Conservation (phyloP, 331 rosid genomes). For the Phaseolus coccineus region DNA sequence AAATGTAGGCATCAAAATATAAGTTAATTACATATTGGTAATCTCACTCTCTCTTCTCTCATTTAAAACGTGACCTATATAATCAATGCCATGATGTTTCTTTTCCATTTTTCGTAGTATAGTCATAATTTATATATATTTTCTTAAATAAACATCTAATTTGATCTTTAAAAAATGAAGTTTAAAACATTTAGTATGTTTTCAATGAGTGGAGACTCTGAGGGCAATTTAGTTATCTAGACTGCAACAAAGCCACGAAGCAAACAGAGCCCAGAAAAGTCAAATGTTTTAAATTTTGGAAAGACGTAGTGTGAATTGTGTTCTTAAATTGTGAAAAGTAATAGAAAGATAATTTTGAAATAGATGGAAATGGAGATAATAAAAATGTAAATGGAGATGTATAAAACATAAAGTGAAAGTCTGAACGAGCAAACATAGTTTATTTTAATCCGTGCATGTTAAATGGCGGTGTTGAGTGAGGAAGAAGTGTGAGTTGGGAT, state of each 20-base stretch:
- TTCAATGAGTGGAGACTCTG: too few relatives aligned
- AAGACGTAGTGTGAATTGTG: background rate
- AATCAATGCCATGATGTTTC: background rate
- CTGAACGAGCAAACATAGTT: background rate
- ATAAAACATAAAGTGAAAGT: background rate
- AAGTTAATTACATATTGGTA: background rate
- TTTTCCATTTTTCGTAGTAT: background rate
- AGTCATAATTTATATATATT: too few relatives aligned
- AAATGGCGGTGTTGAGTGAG: slow-evolving; percentile 41
- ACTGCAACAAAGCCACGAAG: background rate
- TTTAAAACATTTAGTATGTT: background rate
- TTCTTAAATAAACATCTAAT: background rate
- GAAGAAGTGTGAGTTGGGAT: slow-evolving; percentile 34
- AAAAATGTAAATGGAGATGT: background rate
- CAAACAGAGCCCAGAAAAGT: background rate
- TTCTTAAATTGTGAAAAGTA: background rate
- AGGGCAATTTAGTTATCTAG: background rate
- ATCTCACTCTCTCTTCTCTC: background rate
- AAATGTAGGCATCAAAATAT: background rate
- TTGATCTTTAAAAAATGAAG: background rate
- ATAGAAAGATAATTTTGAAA: background rate
- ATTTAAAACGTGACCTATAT: background rate
- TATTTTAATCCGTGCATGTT: background rate
- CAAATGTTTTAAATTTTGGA: background rate
- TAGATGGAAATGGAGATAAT: background rate